A percentile compares a stretch with the other conserved stretches of the same genome.
These are phyloP conservation scores for Fraxinus dipetala DNA, from an alignment of 305 asterid species.

Conservation along the genomic window DNA sequence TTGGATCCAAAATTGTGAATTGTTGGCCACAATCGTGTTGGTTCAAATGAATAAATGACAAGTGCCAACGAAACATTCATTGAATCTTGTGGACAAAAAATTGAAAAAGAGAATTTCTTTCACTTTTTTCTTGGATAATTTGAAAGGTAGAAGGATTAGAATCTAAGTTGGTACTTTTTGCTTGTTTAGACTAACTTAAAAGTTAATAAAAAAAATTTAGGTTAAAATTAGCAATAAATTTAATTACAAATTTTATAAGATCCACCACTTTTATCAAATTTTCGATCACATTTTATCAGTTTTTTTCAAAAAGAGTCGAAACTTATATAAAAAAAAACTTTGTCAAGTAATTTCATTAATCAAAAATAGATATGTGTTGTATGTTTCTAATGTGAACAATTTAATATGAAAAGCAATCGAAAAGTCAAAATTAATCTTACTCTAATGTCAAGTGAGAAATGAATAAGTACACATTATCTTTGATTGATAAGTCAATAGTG, in stretches of 20 bases:
- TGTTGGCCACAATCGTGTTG: neutral
- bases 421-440: too few relatives aligned
- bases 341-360: too few relatives aligned
- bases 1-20: neutral
- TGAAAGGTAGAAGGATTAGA: neutral
- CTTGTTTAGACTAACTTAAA: neutral
- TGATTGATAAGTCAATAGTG: neutral
- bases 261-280: too few relatives aligned
- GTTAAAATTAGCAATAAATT: too few relatives aligned
- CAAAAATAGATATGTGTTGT: neutral
- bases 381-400: neutral
- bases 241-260: too few relatives aligned
- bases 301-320: too few relatives aligned
- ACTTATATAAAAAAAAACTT: too few relatives aligned
- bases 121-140: neutral
- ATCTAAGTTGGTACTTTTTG: neutral
- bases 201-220: too few relatives aligned
- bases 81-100: neutral
- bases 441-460: neutral
- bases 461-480: neutral
- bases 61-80: neutral
- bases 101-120: neutral
- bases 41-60: neutral
- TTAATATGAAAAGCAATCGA: too few relatives aligned
- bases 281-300: neutral